Conservation (phyloP, 345 rosid genomes). For the Excoecaria cochinchinensis region DNA sequence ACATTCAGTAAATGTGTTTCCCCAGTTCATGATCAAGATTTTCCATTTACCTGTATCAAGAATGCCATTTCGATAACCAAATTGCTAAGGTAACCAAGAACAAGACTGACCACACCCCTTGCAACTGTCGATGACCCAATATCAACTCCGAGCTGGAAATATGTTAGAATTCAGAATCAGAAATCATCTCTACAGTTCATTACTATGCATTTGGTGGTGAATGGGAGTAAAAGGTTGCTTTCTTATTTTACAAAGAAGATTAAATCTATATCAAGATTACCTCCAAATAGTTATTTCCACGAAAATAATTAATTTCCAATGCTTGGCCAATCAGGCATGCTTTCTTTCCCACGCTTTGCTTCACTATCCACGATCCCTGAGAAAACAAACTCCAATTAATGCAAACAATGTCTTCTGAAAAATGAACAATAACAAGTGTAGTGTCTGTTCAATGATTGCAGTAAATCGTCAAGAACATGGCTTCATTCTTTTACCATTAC, state of each 20-base stretch:
- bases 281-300: slow-evolving; percentile 89
- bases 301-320: slow-evolving; percentile 82
- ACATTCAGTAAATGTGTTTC: too few relatives aligned
- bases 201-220: too few relatives aligned
- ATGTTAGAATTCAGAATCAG: slow-evolving; percentile 2
- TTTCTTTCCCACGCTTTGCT: slow-evolving; percentile 95
- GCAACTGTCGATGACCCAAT: slow-evolving; percentile 95
- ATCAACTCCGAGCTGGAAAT: slow-evolving; percentile 81
- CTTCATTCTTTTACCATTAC: neutral
- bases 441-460: too few relatives aligned
- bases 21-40: too few relatives aligned
- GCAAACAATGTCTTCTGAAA: neutral
- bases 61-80: slow-evolving; percentile 96
- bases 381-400: slow-evolving; percentile 8
- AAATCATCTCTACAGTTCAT: neutral
- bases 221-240: too few relatives aligned
- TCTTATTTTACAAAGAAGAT: neutral
- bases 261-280: slow-evolving; percentile 32
- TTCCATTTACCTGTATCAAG: slow-evolving; percentile 66
- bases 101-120: slow-evolving; percentile 92
- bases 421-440: too few relatives aligned
- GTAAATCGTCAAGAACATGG: too few relatives aligned
- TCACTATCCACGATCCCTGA: slow-evolving; percentile 98
- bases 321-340: slow-evolving; percentile 96
- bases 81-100: slow-evolving; percentile 93